Percentiles rank a stretch among this genome's conserved stretches.
These are phyloP conservation scores for Xylariaceae sp. DNA, from an alignment of 2,329 filamentous ascomycete species.

Conservation along the genomic window DNA sequence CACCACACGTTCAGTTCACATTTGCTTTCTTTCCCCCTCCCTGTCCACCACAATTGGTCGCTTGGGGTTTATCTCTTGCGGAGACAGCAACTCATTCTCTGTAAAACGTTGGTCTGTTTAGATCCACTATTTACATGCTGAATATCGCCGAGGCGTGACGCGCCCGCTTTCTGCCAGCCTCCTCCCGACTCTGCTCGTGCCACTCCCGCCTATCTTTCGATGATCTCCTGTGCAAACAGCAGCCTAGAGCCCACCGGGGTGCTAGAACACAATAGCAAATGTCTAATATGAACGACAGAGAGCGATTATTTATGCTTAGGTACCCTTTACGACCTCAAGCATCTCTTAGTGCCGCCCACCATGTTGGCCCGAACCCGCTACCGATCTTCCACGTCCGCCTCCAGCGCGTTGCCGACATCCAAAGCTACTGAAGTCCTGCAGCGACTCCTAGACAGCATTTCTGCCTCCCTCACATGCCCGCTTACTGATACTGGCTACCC, in stretches of 20 bases:
- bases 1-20: neutral
- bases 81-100: neutral
- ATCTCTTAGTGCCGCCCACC: slow-evolving; percentile 28
- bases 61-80: neutral
- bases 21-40: neutral
- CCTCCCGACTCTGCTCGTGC: neutral
- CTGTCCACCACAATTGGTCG: neutral
- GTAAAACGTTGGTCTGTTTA: neutral
- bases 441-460: slow-evolving; percentile 48
- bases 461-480: slow-evolving; percentile 34
- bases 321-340: slow-evolving; percentile 14
- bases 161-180: neutral
- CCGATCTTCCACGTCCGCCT: slow-evolving; percentile 61
- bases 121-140: neutral
- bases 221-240: slow-evolving; percentile 26
- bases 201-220: slow-evolving; percentile 21
- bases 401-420: slow-evolving; percentile 50
- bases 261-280: slow-evolving; percentile 22
- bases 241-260: slow-evolving; percentile 31
- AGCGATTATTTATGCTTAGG: slow-evolving; percentile 11
- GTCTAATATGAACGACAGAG: slow-evolving; percentile 29
- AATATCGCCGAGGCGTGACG: neutral
- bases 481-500: slow-evolving; percentile 43
- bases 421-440: slow-evolving; percentile 59
- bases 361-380: slow-evolving; percentile 56